Conservation (phyloP, 257 asterid species). For the Capsicum chinense region DNA sequence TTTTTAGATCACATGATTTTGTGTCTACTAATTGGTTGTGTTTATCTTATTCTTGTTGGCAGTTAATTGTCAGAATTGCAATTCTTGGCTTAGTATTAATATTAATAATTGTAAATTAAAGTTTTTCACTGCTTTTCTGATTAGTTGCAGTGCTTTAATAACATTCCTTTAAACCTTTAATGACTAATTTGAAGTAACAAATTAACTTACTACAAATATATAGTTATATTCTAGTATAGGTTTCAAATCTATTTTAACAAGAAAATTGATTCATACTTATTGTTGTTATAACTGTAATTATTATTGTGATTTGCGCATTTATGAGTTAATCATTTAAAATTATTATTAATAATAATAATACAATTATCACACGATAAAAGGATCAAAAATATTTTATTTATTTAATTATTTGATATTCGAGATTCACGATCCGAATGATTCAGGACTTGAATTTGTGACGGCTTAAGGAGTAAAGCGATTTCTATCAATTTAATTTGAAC, state of each 20-base stretch:
- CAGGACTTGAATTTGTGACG: not conserved
- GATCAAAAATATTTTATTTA: not conserved
- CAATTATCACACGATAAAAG: not conserved
- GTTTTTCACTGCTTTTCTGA: conserved; percentile 17
- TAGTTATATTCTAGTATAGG: not conserved
- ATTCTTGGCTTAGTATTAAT: not conserved
- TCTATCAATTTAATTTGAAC: not conserved
- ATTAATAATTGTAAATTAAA: not conserved
- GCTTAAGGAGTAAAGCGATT: not conserved
- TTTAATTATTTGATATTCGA: not conserved
- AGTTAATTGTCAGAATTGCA: conserved; percentile 37
- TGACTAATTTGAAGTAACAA: not conserved
- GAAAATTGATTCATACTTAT: not conserved
- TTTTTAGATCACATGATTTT: conserved; percentile 38
- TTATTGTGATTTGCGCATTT: no score
- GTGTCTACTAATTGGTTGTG: conserved; percentile 27
- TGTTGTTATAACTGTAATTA: no score
- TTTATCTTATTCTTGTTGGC: conserved; percentile 30
- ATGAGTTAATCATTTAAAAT: no score
- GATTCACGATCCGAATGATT: not conserved
- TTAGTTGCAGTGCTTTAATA: not conserved
- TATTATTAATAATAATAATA: no score
- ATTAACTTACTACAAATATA: not conserved
- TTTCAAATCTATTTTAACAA: not conserved
- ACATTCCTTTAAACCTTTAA: not conserved